phyloP scores from a whole-genome alignment of 2,329 filamentous ascomycete genomes.

The Botrytis sinoallii region DNA sequence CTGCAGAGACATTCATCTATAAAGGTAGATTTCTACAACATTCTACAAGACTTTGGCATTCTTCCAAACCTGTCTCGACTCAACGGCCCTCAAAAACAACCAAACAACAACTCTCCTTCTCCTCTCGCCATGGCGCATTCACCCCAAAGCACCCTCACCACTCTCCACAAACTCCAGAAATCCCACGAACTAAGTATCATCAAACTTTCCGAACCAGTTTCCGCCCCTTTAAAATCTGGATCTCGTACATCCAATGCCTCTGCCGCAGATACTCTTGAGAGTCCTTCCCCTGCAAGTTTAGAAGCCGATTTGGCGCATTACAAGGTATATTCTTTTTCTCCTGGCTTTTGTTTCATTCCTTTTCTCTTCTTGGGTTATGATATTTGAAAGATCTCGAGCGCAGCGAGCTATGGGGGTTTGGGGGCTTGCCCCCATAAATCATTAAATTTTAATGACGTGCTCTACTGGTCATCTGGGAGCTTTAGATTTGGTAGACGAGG shows the following conservation, averaged over 20 bases:
- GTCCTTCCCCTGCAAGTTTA: conserved; percentile 70
- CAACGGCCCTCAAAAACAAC: background rate
- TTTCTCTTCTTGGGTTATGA: background rate
- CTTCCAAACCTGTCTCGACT: background rate
- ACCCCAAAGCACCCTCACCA: conserved; percentile 43
- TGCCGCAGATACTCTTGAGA: conserved; percentile 55
- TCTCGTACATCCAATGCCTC: conserved; percentile 70
- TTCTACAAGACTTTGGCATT: background rate
- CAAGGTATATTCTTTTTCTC: conserved; percentile 50
- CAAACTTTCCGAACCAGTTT: conserved; percentile 72
- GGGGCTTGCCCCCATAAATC: background rate
- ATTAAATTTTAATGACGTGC: background rate
- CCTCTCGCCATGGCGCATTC: conserved; percentile 28
- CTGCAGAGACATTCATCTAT: background rate
- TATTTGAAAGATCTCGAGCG: background rate
- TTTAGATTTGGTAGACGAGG: background rate
- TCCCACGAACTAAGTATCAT: conserved; percentile 69
- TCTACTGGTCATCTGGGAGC: background rate
- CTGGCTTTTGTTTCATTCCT: background rate
- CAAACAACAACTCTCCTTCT: background rate
- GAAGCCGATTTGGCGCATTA: conserved; percentile 86
- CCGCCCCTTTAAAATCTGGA: conserved; percentile 47
- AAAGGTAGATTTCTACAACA: background rate
- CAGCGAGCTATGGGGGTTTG: background rate
- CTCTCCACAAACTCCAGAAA: conserved; percentile 53